Evolutionary conservation across 2,329 filamentous ascomycete species (phyloP).

Genomic region (Arthrobotrys sinensis): DNA sequence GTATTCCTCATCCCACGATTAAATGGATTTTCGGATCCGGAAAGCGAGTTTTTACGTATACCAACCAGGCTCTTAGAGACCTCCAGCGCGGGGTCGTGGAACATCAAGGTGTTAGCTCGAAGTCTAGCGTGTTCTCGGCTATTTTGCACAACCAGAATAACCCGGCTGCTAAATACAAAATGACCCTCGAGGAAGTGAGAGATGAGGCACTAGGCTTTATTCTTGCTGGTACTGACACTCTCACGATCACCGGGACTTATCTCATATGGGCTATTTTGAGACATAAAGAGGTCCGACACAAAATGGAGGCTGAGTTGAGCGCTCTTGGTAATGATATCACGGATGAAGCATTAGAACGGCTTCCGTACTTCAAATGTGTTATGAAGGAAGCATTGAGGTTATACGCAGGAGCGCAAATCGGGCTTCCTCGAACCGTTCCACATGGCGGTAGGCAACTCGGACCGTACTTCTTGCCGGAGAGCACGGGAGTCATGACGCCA

Average conservation of each 20-base stretch:
- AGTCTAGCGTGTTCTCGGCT: conserved; percentile 11
- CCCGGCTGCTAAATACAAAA: conserved; percentile 11
- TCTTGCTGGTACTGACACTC: conserved; percentile 25
- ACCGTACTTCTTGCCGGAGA: conserved; percentile 28
- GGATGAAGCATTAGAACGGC: conserved; percentile 17
- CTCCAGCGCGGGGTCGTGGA: neutral
- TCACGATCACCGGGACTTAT: conserved; percentile 18
- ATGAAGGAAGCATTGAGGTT: conserved; percentile 43
- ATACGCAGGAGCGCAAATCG: conserved; percentile 26
- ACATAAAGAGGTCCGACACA: conserved; percentile 14
- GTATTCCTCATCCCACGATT: conserved; percentile 33
- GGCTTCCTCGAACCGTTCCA: conserved; percentile 30
- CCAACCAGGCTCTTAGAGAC: conserved; percentile 5
- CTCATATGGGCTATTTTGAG: conserved; percentile 33
- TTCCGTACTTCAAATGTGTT: conserved; percentile 35
- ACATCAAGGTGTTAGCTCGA: neutral
- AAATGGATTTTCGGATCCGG: conserved; percentile 14
- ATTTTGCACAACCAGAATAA: conserved; percentile 18
- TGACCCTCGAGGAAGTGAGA: conserved; percentile 20
- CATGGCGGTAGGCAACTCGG: conserved; percentile 33
- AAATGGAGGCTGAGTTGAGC: conserved; percentile 22
- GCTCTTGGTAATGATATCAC: conserved; percentile 1
- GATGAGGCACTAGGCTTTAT: conserved; percentile 13
- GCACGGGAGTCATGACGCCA: conserved; percentile 35
- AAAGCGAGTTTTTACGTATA: conserved; percentile 4